Conservation (phyloP, 2,329 filamentous ascomycete species). For the Fusarium albidum region DNA sequence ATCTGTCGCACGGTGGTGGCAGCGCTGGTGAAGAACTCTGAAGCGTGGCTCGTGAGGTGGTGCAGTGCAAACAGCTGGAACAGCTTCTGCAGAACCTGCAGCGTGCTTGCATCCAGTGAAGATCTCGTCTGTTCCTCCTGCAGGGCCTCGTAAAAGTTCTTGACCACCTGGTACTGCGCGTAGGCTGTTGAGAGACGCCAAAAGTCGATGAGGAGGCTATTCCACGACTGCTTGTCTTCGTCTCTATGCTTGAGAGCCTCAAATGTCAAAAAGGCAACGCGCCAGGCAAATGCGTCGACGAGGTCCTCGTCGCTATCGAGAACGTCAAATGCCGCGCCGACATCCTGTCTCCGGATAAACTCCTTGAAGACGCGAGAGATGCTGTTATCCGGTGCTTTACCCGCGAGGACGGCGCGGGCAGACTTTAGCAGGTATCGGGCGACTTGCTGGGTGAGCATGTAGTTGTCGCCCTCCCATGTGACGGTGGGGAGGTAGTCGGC, state of each 20-base stretch:
- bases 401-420: constrained; percentile 73
- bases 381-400: constrained; percentile 54
- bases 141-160: constrained; percentile 68
- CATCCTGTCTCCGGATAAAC: constrained; percentile 72
- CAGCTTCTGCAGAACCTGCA: constrained; percentile 71
- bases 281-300: constrained; percentile 79
- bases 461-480: constrained; percentile 83
- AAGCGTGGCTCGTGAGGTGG: constrained; percentile 69
- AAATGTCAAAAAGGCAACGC: constrained; percentile 77
- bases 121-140: constrained; percentile 56
- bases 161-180: constrained; percentile 80
- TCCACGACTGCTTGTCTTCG: constrained; percentile 79
- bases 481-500: constrained; percentile 75
- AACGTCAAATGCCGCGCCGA: constrained; percentile 78
- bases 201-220: constrained; percentile 79
- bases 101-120: constrained; percentile 65
- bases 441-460: constrained; percentile 84
- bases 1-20: constrained; percentile 79
- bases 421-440: constrained; percentile 80
- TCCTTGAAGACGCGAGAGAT: constrained; percentile 65
- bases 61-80: constrained; percentile 81
- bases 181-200: constrained; percentile 79
- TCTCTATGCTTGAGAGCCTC: constrained; percentile 79
- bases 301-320: constrained; percentile 75
- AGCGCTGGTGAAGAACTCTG: constrained; percentile 75